phyloP scores from a whole-genome alignment of 1,284 basidiomycete genomes.

The Gymnopus androsaceus region DNA sequence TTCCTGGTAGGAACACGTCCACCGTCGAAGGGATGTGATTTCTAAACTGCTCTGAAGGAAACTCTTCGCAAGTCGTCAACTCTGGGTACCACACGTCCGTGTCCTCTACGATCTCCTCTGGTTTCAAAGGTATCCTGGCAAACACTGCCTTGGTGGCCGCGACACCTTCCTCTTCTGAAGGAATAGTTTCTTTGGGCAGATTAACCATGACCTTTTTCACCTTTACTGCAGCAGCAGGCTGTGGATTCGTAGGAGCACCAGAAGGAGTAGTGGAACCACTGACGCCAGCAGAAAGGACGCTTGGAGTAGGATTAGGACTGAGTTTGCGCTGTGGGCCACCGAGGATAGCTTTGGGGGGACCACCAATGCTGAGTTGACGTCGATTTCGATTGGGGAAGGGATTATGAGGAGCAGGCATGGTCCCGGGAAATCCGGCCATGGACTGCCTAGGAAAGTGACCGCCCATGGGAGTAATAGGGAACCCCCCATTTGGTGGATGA shows the following conservation, averaged over 20 bases:
- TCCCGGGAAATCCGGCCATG: conserved; percentile 40
- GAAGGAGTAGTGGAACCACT: conserved; percentile 18
- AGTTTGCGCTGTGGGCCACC: conserved; percentile 76
- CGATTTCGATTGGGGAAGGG: conserved; percentile 55
- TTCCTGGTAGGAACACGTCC: conserved; percentile 81
- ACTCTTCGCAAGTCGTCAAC: conserved; percentile 51
- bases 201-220: conserved; percentile 70
- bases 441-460: conserved; percentile 59
- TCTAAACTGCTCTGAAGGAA: conserved; percentile 64
- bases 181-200: conserved; percentile 67
- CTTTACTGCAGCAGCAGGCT: conserved; percentile 40
- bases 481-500: conserved; percentile 51
- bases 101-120: conserved; percentile 41
- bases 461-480: conserved; percentile 63
- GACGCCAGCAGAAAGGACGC: conserved; percentile 17
- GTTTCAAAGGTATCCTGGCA: conserved; percentile 60
- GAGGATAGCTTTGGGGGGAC: conserved; percentile 78
- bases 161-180: conserved; percentile 42
- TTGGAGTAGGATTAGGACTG: conserved; percentile 57
- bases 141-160: conserved; percentile 51
- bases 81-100: conserved; percentile 46
- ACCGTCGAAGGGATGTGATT: conserved; percentile 59
- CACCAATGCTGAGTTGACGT: conserved; percentile 74
- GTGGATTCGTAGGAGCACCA: conserved; percentile 28
- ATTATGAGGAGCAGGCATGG: conserved; percentile 35